A percentile compares a stretch with the other conserved stretches of the same genome.
Conservation (phyloP, 371 early-diverging fungal species). For the Mortierella sp. region DNA sequence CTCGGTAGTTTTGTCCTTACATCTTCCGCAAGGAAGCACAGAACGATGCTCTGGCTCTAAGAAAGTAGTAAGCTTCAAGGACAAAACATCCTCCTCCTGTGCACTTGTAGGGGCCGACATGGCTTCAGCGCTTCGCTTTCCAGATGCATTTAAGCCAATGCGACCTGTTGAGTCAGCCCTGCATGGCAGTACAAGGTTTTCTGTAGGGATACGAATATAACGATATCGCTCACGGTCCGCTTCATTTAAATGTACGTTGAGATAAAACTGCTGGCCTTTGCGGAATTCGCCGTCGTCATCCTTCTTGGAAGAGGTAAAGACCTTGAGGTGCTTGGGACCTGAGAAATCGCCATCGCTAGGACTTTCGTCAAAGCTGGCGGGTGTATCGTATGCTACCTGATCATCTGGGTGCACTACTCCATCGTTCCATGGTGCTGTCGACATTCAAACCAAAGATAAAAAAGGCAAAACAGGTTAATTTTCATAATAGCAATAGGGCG, state of each 20-base stretch:
- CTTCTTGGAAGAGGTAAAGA: slow-evolving; percentile 53
- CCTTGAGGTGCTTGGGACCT: slow-evolving; percentile 35
- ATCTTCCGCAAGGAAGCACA: slow-evolving; percentile 50
- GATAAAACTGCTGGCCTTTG: slow-evolving; percentile 53
- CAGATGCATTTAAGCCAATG: slow-evolving; percentile 37
- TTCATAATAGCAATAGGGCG: not conserved
- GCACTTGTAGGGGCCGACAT: slow-evolving; percentile 42
- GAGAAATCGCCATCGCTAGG: slow-evolving; percentile 40
- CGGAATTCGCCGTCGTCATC: slow-evolving; percentile 55
- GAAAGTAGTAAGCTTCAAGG: slow-evolving; percentile 39
- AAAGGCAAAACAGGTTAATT: not conserved
- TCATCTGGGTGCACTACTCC: slow-evolving; percentile 20
- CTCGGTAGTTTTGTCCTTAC: slow-evolving; percentile 54
- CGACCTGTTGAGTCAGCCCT: slow-evolving; percentile 35
- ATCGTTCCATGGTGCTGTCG: slow-evolving; percentile 44
- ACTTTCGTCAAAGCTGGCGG: slow-evolving; percentile 49
- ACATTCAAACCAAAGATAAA: not conserved
- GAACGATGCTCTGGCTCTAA: slow-evolving; percentile 49
- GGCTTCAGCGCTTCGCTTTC: slow-evolving; percentile 37
- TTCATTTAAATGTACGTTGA: slow-evolving; percentile 40
- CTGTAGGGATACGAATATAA: slow-evolving; percentile 45
- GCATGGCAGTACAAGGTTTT: slow-evolving; percentile 52
- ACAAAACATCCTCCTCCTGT: slow-evolving; percentile 49
- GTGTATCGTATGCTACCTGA: slow-evolving; percentile 37
- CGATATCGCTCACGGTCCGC: slow-evolving; percentile 42